A percentile compares a stretch with the other conserved stretches of the same genome.
phyloP scores from a whole-genome alignment of 495 filamentous ascomycete genomes.

The Trichocladium antarcticum region DNA sequence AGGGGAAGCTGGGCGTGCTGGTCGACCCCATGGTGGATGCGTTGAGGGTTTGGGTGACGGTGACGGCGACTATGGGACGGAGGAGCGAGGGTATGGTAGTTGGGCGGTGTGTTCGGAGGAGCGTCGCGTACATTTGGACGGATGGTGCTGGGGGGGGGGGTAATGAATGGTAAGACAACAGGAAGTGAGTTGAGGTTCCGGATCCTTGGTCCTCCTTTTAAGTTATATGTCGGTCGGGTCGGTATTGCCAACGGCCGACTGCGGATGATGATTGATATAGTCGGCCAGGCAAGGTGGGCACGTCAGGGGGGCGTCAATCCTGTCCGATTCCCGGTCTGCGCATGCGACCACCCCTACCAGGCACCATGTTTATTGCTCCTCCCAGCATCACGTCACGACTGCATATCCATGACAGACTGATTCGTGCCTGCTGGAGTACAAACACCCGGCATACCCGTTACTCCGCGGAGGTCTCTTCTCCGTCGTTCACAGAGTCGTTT shows the following conservation, averaged over 20 bases:
- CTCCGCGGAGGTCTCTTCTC: background rate
- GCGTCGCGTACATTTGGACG: too few relatives aligned
- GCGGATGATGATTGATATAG: too few relatives aligned
- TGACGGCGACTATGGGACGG: background rate
- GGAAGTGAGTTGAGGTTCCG: too few relatives aligned
- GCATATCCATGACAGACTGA: background rate
- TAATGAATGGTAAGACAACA: too few relatives aligned
- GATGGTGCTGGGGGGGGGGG: too few relatives aligned
- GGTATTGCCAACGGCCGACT: too few relatives aligned
- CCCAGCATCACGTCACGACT: background rate
- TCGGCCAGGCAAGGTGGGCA: too few relatives aligned
- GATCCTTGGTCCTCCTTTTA: too few relatives aligned
- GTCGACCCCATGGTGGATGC: conserved; percentile 11
- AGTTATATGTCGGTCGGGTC: too few relatives aligned
- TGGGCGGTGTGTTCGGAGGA: background rate
- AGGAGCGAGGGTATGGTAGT: background rate
- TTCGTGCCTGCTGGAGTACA: background rate
- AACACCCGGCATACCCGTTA: background rate
- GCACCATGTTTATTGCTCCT: background rate
- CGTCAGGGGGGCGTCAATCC: too few relatives aligned
- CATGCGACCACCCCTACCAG: too few relatives aligned
- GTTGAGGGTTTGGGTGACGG: background rate
- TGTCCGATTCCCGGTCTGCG: too few relatives aligned
- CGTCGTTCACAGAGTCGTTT: background rate
- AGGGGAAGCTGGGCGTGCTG: conserved; percentile 29